These are phyloP conservation scores for Boletus smithii DNA, from an alignment of 1,284 basidiomycete species.

Conservation along the genomic window DNA sequence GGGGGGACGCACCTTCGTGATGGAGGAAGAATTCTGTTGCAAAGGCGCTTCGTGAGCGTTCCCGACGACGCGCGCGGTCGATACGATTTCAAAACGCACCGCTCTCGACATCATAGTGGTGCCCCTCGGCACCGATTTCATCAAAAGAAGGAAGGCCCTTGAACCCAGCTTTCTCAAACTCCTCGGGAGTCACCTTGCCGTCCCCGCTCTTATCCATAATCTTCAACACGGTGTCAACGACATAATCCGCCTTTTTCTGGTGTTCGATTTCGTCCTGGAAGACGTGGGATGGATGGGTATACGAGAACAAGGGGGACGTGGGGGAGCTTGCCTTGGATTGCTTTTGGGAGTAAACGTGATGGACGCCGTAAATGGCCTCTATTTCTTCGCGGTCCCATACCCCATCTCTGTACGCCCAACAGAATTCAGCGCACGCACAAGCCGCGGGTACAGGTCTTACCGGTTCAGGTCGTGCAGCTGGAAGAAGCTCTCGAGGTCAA, in stretches of 20 bases:
- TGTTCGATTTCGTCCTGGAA: conserved; percentile 72
- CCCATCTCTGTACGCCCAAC: conserved; percentile 49
- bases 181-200: conserved; percentile 72
- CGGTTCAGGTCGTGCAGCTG: conserved; percentile 88
- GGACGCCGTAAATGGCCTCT: conserved; percentile 91
- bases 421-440: background rate
- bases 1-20: conserved; percentile 71
- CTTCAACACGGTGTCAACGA: conserved; percentile 75
- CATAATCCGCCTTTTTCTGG: conserved; percentile 79
- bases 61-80: background rate
- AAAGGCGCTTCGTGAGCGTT: conserved; percentile 1
- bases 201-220: conserved; percentile 79
- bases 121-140: conserved; percentile 83
- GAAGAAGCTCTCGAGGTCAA: conserved; percentile 79
- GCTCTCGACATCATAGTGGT: conserved; percentile 90
- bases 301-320: background rate
- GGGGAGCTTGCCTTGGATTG: conserved; percentile 59
- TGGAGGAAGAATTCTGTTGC: conserved; percentile 80
- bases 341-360: conserved; percentile 90
- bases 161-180: conserved; percentile 79
- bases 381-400: conserved; percentile 79
- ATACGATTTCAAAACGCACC: no score
- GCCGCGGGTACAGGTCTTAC: conserved; percentile 35
- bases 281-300: background rate
- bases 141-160: conserved; percentile 85